Evolutionary conservation across 345 rosid genomes (phyloP).

Genomic region (Citrus inodora): DNA sequence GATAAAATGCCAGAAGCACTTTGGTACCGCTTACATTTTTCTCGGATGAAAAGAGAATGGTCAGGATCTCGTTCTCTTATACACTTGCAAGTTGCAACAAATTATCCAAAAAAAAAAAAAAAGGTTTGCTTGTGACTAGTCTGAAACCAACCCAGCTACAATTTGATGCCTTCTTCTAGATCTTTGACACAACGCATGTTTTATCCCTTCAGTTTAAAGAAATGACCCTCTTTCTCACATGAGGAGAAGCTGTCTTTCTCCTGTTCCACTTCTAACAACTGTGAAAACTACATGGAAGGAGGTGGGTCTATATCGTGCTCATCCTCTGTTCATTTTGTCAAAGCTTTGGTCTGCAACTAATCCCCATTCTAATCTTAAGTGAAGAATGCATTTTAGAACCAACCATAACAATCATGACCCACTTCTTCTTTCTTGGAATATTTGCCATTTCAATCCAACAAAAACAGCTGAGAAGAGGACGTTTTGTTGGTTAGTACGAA

Average conservation of each 20-base stretch:
- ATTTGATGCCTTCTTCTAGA: background rate
- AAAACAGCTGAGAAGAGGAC: background rate
- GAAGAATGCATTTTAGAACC: background rate
- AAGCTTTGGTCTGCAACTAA: constrained; percentile 2
- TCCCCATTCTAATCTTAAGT: background rate
- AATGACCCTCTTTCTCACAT: background rate
- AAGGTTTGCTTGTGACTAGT: background rate
- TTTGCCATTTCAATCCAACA: background rate
- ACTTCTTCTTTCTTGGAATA: background rate
- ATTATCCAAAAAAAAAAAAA: no score
- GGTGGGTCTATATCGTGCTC: constrained; percentile 52
- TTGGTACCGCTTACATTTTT: no score
- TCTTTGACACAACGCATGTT: background rate
- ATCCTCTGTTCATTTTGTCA: constrained; percentile 24
- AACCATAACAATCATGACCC: background rate
- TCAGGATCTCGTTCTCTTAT: no score
- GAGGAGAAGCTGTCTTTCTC: constrained; percentile 48
- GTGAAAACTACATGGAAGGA: constrained; percentile 71
- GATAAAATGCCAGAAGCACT: no score
- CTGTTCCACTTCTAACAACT: constrained; percentile 81
- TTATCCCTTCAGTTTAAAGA: constrained; percentile 34
- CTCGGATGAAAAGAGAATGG: no score
- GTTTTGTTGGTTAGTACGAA: background rate
- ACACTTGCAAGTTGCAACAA: no score
- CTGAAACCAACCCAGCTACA: background rate